A percentile compares a stretch with the other conserved stretches of the same genome.
Evolutionary conservation across 202 grass and related monocot genomes (phyloP).

Genomic region (Carex arenaria): DNA sequence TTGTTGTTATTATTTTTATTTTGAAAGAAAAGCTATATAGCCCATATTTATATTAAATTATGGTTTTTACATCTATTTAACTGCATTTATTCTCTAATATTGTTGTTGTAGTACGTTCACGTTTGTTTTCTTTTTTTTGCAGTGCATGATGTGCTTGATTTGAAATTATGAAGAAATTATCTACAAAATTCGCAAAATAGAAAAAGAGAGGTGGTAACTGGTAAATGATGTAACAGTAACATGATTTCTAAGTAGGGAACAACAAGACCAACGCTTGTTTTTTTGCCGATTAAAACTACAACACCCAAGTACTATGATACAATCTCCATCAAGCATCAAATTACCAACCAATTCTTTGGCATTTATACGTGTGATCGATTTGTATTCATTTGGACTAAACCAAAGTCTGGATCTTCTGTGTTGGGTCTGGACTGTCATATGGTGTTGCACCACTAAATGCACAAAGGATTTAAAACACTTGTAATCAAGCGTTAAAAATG

Average conservation of each 20-base stretch:
- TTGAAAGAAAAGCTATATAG: no score
- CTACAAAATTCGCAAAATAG: neutral
- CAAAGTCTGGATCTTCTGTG: neutral
- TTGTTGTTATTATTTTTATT: no score
- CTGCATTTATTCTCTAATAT: no score
- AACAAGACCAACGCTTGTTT: neutral
- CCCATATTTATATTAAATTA: no score
- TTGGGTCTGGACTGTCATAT: neutral
- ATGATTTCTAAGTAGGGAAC: neutral
- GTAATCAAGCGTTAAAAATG: no score
- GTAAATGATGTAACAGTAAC: neutral
- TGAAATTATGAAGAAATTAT: no score
- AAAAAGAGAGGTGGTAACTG: no score
- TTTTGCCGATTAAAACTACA: neutral
- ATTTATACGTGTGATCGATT: neutral
- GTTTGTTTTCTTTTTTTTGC: no score
- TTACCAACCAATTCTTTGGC: neutral
- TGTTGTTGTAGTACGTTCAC: no score
- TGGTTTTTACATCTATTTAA: no score
- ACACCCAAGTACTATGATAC: neutral
- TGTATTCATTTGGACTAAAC: neutral
- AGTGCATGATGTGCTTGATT: no score
- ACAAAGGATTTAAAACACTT: no score
- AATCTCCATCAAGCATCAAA: neutral
- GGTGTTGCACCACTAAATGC: neutral